A percentile compares a stretch with the other conserved stretches of the same genome.
Conservation (phyloP, 192 early-diverging fungal genomes). For the Anaeromyces robustus region DNA sequence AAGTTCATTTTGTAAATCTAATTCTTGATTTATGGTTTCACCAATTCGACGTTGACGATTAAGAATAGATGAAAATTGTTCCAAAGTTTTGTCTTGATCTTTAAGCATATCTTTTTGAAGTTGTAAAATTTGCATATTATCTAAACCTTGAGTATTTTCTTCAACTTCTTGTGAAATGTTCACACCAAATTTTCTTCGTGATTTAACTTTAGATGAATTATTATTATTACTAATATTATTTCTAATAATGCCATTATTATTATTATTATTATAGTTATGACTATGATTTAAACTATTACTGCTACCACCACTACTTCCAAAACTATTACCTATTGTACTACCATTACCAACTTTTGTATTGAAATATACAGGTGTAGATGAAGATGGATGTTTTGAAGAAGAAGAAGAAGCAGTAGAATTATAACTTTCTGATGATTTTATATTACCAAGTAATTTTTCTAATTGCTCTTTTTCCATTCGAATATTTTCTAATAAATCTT, state of each 20-base stretch:
- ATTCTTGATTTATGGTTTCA: slow-evolving; percentile 67
- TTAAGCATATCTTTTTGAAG: slow-evolving; percentile 65
- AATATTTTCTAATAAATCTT: slow-evolving; percentile 56
- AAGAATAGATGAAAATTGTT: slow-evolving; percentile 58
- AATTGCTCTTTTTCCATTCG: slow-evolving; percentile 32
- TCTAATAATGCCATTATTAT: too few relatives aligned
- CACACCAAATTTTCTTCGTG: background rate
- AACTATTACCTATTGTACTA: background rate
- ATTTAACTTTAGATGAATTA: background rate
- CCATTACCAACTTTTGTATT: too few relatives aligned
- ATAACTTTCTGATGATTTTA: background rate
- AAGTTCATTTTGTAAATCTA: slow-evolving; percentile 81
- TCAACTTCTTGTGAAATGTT: slow-evolving; percentile 51
- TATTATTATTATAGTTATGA: too few relatives aligned
- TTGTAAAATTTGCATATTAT: slow-evolving; percentile 55
- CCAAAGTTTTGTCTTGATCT: slow-evolving; percentile 65
- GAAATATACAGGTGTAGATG: too few relatives aligned
- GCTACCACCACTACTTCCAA: slow-evolving; percentile 13
- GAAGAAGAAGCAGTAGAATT: too few relatives aligned
- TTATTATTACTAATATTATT: background rate
- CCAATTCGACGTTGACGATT: slow-evolving; percentile 77
- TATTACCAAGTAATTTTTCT: background rate
- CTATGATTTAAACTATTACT: too few relatives aligned
- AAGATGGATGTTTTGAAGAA: too few relatives aligned
- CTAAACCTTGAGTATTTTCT: slow-evolving; percentile 50